phyloP scores from a whole-genome alignment of 495 filamentous ascomycete species.

The Thermothielavioides terrestris region DNA sequence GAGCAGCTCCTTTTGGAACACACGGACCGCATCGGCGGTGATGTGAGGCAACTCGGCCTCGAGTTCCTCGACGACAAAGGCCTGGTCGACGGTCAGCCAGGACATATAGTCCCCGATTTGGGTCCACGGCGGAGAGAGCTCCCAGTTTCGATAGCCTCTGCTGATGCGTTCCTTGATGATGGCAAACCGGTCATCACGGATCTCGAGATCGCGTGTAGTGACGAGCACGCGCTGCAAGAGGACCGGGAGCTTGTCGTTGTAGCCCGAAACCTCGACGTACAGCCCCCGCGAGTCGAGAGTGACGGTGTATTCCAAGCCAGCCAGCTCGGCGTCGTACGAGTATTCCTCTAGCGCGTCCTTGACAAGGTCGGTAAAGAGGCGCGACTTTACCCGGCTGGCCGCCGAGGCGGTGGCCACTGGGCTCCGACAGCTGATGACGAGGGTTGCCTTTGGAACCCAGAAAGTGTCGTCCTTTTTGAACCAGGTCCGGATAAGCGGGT shows the following conservation, averaged over 20 bases:
- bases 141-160: constrained; percentile 72
- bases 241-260: constrained; percentile 92
- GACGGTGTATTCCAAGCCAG: constrained; percentile 79
- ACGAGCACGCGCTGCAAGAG: constrained; percentile 84
- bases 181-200: constrained; percentile 76
- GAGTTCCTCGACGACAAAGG: constrained; percentile 74
- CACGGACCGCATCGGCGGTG: constrained; percentile 61
- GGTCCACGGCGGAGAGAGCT: constrained; percentile 77
- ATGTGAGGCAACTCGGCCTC: constrained; percentile 67
- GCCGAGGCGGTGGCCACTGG: constrained; percentile 70
- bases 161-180: constrained; percentile 82
- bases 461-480: constrained; percentile 98
- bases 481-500: constrained; percentile 78
- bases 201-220: constrained; percentile 75
- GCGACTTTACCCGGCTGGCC: constrained; percentile 64
- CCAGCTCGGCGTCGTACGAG: constrained; percentile 91
- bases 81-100: constrained; percentile 68
- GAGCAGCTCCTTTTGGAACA: constrained; percentile 73
- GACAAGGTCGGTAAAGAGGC: constrained; percentile 79
- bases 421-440: constrained; percentile 72
- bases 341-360: constrained; percentile 88
- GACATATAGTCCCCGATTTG: constrained; percentile 80
- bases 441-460: constrained; percentile 92
- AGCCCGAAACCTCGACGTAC: constrained; percentile 73
- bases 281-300: constrained; percentile 61